A percentile compares a stretch with the other conserved stretches of the same genome.
Conservation (phyloP, 2,329 filamentous ascomycete genomes). For the Graphilbum fragrans region DNA sequence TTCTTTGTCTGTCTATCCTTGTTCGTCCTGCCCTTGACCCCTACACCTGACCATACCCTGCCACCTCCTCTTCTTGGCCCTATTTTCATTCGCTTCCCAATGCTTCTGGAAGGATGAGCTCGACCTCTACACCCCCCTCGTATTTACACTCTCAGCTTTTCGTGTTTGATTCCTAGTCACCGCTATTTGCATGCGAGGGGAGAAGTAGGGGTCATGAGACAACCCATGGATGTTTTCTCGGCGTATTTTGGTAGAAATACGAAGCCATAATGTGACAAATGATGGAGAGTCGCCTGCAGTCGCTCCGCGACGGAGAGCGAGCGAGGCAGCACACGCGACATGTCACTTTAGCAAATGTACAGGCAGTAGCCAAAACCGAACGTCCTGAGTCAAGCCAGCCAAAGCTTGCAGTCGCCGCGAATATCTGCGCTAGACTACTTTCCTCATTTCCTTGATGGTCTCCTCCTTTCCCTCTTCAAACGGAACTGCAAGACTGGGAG, state of each 20-base stretch:
- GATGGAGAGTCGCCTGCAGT: neutral
- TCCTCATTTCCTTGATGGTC: no score
- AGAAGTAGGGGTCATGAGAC: neutral
- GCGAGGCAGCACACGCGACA: neutral
- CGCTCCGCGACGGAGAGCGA: neutral
- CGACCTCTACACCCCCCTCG: neutral
- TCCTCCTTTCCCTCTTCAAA: no score
- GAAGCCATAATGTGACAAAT: slow-evolving; percentile 7
- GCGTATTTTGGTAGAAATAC: neutral
- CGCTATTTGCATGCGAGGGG: slow-evolving; percentile 3
- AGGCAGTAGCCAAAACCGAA: no score
- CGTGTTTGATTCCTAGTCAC: slow-evolving; percentile 2
- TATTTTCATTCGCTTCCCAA: no score
- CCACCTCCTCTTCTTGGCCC: no score
- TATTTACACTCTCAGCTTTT: neutral
- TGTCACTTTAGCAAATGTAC: no score
- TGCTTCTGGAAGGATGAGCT: neutral
- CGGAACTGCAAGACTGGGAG: no score
- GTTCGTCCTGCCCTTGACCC: neutral
- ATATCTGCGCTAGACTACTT: no score
- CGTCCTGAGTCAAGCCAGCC: no score
- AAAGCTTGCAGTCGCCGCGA: no score
- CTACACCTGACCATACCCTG: neutral
- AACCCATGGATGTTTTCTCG: neutral
- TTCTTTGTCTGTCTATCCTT: neutral